Evolutionary conservation across 805 yeast genomes (phyloP).

Genomic region (Schizosaccharomyces octosporus): DNA sequence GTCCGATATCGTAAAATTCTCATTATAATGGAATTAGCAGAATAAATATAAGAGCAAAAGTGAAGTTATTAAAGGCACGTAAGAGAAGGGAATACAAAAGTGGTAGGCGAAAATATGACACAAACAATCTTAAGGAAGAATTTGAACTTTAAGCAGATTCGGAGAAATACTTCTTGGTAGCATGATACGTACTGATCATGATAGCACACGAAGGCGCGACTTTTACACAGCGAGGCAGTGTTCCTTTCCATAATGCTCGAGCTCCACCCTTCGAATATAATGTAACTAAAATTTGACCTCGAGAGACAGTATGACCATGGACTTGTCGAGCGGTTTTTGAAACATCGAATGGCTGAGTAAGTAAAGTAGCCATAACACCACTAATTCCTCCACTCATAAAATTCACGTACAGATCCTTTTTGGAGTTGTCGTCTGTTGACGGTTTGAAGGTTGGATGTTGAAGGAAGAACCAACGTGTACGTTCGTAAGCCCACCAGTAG

Average conservation of each 20-base stretch:
- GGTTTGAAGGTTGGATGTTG: not conserved
- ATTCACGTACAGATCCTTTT: slow-evolving; percentile 2
- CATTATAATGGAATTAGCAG: too few species aligned
- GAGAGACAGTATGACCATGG: slow-evolving; percentile 8
- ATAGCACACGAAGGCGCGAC: slow-evolving; percentile 96
- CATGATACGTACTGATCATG: slow-evolving; percentile 84
- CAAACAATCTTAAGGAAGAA: not conserved
- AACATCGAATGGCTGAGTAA: slow-evolving; percentile 89
- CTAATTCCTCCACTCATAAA: slow-evolving; percentile 65
- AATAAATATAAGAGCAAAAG: too few species aligned
- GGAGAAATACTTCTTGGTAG: not conserved
- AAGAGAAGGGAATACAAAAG: not conserved
- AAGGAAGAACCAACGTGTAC: not conserved
- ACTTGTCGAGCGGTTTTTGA: slow-evolving; percentile 84
- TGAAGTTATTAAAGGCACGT: too few species aligned
- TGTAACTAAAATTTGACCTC: slow-evolving; percentile 17
- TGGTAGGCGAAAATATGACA: not conserved
- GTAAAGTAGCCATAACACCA: slow-evolving; percentile 63
- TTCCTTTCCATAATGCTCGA: slow-evolving; percentile 67
- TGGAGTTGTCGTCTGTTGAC: not conserved
- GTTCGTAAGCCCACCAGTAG: slow-evolving; percentile 36
- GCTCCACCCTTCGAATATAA: slow-evolving; percentile 54
- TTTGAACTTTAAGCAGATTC: not conserved
- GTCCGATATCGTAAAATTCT: too few species aligned
- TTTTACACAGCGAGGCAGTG: slow-evolving; percentile 64